These are phyloP conservation scores for Phaeosphaeria sp. DNA, from an alignment of 2,329 filamentous ascomycete species.

Conservation along the genomic window DNA sequence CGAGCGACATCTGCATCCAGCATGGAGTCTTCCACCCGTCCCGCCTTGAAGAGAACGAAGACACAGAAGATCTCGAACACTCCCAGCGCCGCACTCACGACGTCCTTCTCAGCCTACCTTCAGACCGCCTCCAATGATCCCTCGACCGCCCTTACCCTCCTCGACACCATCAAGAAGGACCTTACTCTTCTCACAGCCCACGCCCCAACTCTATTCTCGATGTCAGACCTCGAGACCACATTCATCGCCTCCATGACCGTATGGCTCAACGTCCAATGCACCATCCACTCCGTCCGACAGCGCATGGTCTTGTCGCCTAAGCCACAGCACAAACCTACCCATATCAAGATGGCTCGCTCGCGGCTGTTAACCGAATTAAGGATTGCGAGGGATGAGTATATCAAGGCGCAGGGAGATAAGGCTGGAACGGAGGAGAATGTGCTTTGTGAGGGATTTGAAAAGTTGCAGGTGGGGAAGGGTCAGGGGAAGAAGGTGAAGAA, in stretches of 20 bases:
- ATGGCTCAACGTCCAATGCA: neutral
- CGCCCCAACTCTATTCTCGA: too few relatives aligned
- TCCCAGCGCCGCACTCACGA: too few relatives aligned
- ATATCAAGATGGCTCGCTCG: neutral
- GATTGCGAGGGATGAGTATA: neutral
- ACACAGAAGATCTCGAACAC: neutral
- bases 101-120: too few relatives aligned
- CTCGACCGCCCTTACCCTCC: neutral
- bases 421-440: neutral
- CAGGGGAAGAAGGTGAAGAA: neutral
- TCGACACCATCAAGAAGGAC: neutral
- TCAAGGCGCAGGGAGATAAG: neutral
- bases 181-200: too few relatives aligned
- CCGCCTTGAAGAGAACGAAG: too few relatives aligned
- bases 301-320: neutral
- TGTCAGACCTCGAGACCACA: neutral
- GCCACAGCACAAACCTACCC: neutral
- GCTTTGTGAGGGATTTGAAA: neutral
- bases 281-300: neutral
- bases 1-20: too few relatives aligned
- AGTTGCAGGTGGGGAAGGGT: neutral
- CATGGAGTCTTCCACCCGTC: too few relatives aligned
- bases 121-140: too few relatives aligned
- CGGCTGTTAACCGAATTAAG: neutral
- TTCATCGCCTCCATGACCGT: neutral